These are phyloP conservation scores for Acanthochlamys bracteata DNA, from an alignment of 106 monocot genomes.

Conservation along the genomic window DNA sequence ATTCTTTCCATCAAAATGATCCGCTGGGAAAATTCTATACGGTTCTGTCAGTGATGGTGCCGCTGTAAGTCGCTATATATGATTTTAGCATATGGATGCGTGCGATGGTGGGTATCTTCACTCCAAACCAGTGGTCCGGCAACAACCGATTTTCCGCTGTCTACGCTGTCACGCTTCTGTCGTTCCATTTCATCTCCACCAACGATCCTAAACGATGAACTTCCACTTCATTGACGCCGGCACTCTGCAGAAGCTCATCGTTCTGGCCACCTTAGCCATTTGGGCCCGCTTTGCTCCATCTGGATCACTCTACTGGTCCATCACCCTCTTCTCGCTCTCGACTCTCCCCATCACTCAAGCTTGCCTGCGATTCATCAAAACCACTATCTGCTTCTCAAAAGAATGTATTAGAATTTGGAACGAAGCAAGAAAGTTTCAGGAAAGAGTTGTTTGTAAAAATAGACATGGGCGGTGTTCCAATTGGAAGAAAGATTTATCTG, in stretches of 20 bases:
- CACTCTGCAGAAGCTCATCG: conserved; percentile 64
- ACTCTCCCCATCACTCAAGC: conserved; percentile 20
- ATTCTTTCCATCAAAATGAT: too few relatives aligned
- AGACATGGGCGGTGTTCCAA: conserved; percentile 56
- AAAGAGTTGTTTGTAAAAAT: conserved; percentile 43
- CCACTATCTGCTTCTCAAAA: conserved; percentile 15
- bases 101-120: too few relatives aligned
- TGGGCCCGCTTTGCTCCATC: conserved; percentile 36
- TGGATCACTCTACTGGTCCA: conserved; percentile 68
- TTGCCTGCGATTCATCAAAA: conserved; percentile 22
- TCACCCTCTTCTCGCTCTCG: conserved; percentile 88
- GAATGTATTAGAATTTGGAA: neutral
- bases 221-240: conserved; percentile 62
- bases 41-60: too few relatives aligned
- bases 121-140: conserved; percentile 44
- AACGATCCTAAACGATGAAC: conserved; percentile 66
- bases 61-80: too few relatives aligned
- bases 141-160: conserved; percentile 47
- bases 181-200: conserved; percentile 63
- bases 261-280: conserved; percentile 30
- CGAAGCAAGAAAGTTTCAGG: conserved; percentile 12
- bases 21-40: too few relatives aligned
- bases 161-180: conserved; percentile 56
- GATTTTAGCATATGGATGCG: too few relatives aligned
- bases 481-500: conserved; percentile 61